Evolutionary conservation across 192 early-diverging fungal genomes (phyloP), one percentile per base, ranked within the genome.

Genomic region (Backusella luteola): DNA sequence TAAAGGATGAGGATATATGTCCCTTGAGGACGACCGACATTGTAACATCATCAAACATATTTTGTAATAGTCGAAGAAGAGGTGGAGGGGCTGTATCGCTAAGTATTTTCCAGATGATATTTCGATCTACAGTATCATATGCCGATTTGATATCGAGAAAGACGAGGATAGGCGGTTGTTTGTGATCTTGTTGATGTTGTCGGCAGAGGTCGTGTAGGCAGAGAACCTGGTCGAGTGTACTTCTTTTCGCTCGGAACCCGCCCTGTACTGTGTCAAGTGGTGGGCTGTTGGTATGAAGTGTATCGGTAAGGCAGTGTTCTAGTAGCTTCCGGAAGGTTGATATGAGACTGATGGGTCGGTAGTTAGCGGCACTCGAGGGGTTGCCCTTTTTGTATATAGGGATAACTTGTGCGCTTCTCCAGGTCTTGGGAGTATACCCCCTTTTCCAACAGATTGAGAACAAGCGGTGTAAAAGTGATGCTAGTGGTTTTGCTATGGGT

Each of bases 371-470:
- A 17, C 2, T 42, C 5, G 39, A 19, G 0, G 53, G 78, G 26
- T 26, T 35, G 3, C 68, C 68, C 26, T 69, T 69, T 23, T 69
- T 69, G 15, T 69, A 39, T 12, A 69, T 69, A 41, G 39, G 68
- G 1, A 69, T 34, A 2, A 69, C 67, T 39, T 35, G 35, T 6
- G 78, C 73, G 66, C 46, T 39, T 3, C 78, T 35, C 78, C 78
- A 79, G 29, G 6, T 1, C 0, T 17, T 21, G 21, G 78, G 78
- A 34, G 42, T 36, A 19, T 52, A 53, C 2, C 12, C 8, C 69
- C 70, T 68, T 34, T 15, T 15, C 72, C 73, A 79, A 34, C 78
- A 79, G 17, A 79, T 35, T 29, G 44, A 23, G 71, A 66, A 73
- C n/a, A 78, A 53, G 1, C 12, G 12, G 12, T 5, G 21, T 6